phyloP scores from a whole-genome alignment of 1,284 basidiomycete species.

The Cutaneotrichosporon cavernicola region DNA sequence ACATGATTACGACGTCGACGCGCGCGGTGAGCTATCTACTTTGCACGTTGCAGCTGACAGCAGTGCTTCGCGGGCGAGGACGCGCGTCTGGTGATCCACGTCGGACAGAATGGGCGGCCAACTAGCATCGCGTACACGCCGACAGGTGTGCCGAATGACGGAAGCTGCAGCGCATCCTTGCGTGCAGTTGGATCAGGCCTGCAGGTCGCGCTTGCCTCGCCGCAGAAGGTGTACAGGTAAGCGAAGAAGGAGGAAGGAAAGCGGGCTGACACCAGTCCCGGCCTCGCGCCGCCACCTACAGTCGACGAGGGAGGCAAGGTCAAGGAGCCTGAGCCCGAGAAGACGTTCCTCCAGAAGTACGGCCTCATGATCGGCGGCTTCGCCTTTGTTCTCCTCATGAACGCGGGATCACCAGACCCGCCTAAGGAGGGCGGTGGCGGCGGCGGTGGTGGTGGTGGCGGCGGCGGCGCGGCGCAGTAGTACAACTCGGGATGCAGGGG shows the following conservation, averaged over 20 bases:
- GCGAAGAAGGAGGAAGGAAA: neutral
- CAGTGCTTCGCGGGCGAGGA: constrained; percentile 18
- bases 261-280: constrained; percentile 15
- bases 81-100: constrained; percentile 13
- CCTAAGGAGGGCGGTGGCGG: neutral
- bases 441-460: neutral
- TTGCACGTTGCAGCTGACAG: neutral
- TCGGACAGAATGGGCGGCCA: constrained; percentile 1
- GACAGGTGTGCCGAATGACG: neutral
- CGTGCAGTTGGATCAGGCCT: neutral
- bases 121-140: constrained; percentile 22
- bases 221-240: constrained; percentile 9
- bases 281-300: constrained; percentile 62
- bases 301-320: constrained; percentile 65
- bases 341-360: constrained; percentile 80
- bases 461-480: neutral
- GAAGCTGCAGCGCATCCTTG: neutral
- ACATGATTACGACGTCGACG: constrained; percentile 19
- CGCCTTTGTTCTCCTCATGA: constrained; percentile 51
- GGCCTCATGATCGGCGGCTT: constrained; percentile 74
- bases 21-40: constrained; percentile 16
- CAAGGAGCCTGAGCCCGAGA: constrained; percentile 63
- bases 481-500: neutral
- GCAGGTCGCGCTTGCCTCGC: constrained; percentile 5
- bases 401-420: constrained; percentile 1